Base-by-base conservation (phyloP, 2,329 filamentous ascomycete genomes). In the Ophiostoma quercus region DNA sequence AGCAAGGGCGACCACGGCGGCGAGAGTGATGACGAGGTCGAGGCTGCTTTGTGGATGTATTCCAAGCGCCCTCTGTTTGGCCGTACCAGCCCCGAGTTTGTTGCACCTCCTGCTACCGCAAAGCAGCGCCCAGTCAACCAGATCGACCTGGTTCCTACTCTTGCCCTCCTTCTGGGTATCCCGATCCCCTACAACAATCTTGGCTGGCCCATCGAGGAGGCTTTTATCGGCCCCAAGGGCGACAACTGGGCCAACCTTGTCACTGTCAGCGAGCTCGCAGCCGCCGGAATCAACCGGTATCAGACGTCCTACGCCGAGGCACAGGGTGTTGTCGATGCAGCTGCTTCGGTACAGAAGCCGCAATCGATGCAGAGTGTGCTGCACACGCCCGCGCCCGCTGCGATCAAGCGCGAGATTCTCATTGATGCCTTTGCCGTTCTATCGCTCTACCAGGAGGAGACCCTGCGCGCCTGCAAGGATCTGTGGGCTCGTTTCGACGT, bases 11-110 rank as follows among this genome's bases (percentile, higher is more conserved):
- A 99, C 74, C 95, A 99, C 77, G 95, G 95, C n/a, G 95, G 95
- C 69, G 95, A 99, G 81, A 97, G 94, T 41, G 92, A 97, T 74
- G 93, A 98, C 73, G 95, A 99, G 78, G 87, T 99, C 7, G 89
- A 99, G 79, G 93, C 95, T 70, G 93, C 95, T 1, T 79, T 99
- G 66, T 99, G 95, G 94, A 96, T 99, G 93, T 99, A 98, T 78
- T 96, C 95, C 1, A 96, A 94, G 79, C 89, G 87, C 74, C 88
- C 88, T 0, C 79, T 92, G 11, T 99, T 99, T 78, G 95, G 95
- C 19, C 88, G 93, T 54, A 91, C 87, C 1, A 83, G 86, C 67
- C 81, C 86, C 2, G 85, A 87, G 6, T 85, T 84, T 73, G 77
- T 80, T 16, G 80, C 82, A 25, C 89, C 88, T 22, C 88, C 87